Base-by-base conservation (phyloP, 2,329 filamentous ascomycete genomes). In the Parastagonospora avenae region DNA sequence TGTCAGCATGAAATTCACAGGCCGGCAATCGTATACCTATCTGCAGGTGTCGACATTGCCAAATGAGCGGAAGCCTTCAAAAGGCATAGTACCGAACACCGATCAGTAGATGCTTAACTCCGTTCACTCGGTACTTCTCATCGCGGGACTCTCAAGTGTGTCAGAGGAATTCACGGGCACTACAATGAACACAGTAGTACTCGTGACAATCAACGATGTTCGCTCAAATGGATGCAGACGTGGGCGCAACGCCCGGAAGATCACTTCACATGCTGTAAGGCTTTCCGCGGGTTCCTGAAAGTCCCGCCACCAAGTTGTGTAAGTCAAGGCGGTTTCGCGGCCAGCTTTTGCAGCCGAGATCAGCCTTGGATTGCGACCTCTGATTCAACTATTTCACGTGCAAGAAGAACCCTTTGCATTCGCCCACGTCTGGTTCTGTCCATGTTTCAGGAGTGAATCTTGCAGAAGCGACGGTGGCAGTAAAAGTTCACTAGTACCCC, bases 191-290 rank as follows among this genome's bases (percentile, higher is more conserved):
- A 54, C n/a, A 40, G 42, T 36, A 46, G 51, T 41, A 45, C 52
- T 59, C 32, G 54, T 66, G 51, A 45, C 44, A 55, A 58, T 64
- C 63, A 60, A 60, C 55, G 54, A 53, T 19, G 46, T 53, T 56
- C 54, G 60, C 52, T 52, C 51, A 54, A 54, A 60, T 24, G 3
- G 19, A 24, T 24, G 3, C 3, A 24, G 19, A 24, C 19, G 19
- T 24, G 19, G 19, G 19, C 19, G 19, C 19, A 24, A 24, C 19
- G 19, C 19, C 5, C 19, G 19, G 19, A 24, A 24, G 19, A 24
- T 24, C 19, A 24, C 19, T 24, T 24, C 3, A 24, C 19, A 5
- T 24, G 19, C 43, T 46, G 43, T 33, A 30, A 31, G 35, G n/a
- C 33, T 15, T n/a, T n/a, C 19, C 28, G 9, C 12, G 19, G 49